These are phyloP conservation scores for Hypomontagnella submonticulosa DNA, from an alignment of 495 filamentous ascomycete species.

Conservation along the genomic window DNA sequence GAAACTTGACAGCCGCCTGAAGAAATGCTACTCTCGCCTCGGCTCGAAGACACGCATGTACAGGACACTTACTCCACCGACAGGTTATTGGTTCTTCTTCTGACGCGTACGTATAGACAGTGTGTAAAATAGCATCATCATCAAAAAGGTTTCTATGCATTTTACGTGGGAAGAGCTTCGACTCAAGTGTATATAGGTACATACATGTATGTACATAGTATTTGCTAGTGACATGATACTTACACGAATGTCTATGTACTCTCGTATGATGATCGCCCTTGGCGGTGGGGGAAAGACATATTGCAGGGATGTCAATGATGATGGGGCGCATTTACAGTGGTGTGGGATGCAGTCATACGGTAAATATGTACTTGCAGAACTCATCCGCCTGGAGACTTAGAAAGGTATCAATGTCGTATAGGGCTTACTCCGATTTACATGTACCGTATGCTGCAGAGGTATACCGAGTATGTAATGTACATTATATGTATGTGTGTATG, in stretches of 20 bases:
- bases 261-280: constrained; percentile 45
- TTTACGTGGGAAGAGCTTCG: neutral
- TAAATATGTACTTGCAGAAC: constrained; percentile 15
- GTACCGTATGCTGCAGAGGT: constrained; percentile 3
- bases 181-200: neutral
- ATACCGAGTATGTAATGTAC: neutral
- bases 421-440: constrained; percentile 13
- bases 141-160: neutral
- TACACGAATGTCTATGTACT: constrained; percentile 10
- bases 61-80: constrained; percentile 3
- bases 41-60: constrained; percentile 9
- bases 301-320: constrained; percentile 27
- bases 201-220: neutral
- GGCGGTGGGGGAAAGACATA: constrained; percentile 32
- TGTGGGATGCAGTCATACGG: constrained; percentile 31
- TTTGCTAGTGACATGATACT: neutral
- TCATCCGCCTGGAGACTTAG: constrained; percentile 1
- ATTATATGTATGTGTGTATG: constrained; percentile 13
- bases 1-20: no score
- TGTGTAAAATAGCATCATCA: constrained; percentile 1
- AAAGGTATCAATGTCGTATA: constrained; percentile 17
- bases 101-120: neutral
- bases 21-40: no score
- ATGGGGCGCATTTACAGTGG: constrained; percentile 35
- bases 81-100: neutral